Percentiles rank a stretch among this genome's conserved stretches.
Conservation (phyloP, 1,284 basidiomycete genomes). For the Rhodotorula sp. region DNA sequence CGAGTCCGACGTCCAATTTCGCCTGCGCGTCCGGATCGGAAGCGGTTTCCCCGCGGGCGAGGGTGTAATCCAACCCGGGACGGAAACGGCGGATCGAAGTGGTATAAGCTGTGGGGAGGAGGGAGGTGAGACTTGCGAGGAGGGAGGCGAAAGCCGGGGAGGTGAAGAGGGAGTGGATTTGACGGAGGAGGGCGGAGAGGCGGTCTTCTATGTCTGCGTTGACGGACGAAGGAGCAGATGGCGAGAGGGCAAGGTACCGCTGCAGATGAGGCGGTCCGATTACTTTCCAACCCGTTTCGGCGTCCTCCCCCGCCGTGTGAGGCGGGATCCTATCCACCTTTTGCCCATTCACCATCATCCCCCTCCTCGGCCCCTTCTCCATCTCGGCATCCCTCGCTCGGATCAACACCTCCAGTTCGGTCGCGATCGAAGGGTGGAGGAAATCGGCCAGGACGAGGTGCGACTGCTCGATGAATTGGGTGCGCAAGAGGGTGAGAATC, state of each 20-base stretch:
- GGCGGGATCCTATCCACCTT: constrained; percentile 56
- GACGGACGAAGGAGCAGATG: constrained; percentile 19
- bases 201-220: constrained; percentile 48
- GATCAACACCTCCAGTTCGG: constrained; percentile 58
- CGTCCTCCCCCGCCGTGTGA: constrained; percentile 56
- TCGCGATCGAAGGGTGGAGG: constrained; percentile 66
- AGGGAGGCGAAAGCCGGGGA: constrained; percentile 85
- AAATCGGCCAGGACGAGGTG: constrained; percentile 87
- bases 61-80: constrained; percentile 90
- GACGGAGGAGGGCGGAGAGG: constrained; percentile 59
- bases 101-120: constrained; percentile 71
- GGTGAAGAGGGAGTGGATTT: constrained; percentile 62
- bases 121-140: constrained; percentile 72
- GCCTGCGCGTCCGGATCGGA: constrained; percentile 60
- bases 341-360: constrained; percentile 15
- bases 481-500: constrained; percentile 75
- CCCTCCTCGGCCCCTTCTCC: constrained; percentile 13
- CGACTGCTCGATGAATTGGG: constrained; percentile 82
- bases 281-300: constrained; percentile 64
- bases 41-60: constrained; percentile 66
- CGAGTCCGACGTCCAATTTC: constrained; percentile 83
- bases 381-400: constrained; percentile 20
- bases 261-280: constrained; percentile 91
- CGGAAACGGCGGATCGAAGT: constrained; percentile 82
- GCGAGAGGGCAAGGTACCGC: constrained; percentile 72